Evolutionary conservation across 352 stramenopile genomes (phyloP), one percentile per base, ranked within the genome.

Genomic region (Phytophthora agathidicida): DNA sequence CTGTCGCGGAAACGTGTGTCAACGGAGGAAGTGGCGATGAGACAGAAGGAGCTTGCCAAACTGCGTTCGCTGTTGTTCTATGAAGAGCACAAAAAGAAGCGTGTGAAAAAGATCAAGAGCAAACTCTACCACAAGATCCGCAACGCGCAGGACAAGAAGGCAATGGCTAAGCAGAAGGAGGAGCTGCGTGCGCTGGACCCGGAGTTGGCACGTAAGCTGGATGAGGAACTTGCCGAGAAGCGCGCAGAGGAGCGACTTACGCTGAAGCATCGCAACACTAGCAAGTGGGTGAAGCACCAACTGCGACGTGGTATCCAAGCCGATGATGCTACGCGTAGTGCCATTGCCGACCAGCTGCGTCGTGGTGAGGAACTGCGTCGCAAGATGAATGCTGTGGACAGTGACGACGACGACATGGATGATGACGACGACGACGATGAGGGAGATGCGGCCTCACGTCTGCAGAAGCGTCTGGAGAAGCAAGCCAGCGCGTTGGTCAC

Each of bases 21-120:
- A 24, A 63, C 63, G 0, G 78, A 85, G n/a, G 85, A 98, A 24
- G 88, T 98, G 36, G 65, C 81, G 47, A 76, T 80, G 36, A 88
- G 92, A 4, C 89, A 97, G 56, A 83, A 85, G 31, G 94, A 99
- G 66, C 74, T 99, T 23, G 83, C 96, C 2, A 98, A 98, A 70
- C 93, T 99, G 73, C 87, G 96, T 35, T 87, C 96, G 47, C 78
- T 99, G 35, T 88, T 99, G 67, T 99, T 99, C 60, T 99, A 99
- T 74, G 92, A 99, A 37, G 97, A 99, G 75, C 93, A 98, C 74
- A 99, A 99, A 69, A 73, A 91, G 42, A 92, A 97, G 64, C 95
- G 97, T 26, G 96, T 99, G 23, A 99, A 99, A 79, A 99, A 99
- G 77, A 99, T 99, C 69, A 99, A 99, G 78, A 98, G 92, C 27